Base-by-base conservation (phyloP, 2,329 filamentous ascomycete species). In the Cladosporium colombiae region DNA sequence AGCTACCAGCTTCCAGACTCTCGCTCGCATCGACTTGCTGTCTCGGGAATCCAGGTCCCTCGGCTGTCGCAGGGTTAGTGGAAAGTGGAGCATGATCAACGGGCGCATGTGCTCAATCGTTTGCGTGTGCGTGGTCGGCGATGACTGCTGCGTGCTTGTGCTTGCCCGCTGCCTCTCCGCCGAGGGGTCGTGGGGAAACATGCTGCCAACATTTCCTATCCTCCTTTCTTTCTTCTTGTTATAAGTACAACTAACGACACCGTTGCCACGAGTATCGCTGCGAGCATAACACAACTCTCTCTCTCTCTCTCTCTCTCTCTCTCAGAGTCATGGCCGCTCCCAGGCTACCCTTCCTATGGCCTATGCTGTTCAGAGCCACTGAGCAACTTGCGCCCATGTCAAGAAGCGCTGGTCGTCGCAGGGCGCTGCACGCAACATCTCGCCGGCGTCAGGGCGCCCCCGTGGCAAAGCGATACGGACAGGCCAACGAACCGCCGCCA, bases 281-380 rank as follows among this genome's bases (percentile, higher is more conserved):
- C 53, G 29, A 23, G 21, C 53, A 25, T 37, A 25, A 37, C 55
- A 37, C 23, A n/a, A n/a, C n/a, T 60, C 25, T 35, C 27, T 50
- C 33, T 11, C 46, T 2, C 44, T 23, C 60, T 23, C 60, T 60
- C 25, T 27, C 44, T 35, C 35, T 18, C 49, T 3, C 44, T 23
- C 60, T 23, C 60, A 40, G 50, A 6, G 46, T 8, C 60, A 63
- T 63, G 60, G 60, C 82, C 81, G 77, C 80, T 21, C 81, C 81
- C 16, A 78, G 78, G 52, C 71, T 83, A 55, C 78, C 79, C 29
- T 82, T 82, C 69, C 74, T 83, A 50, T 83, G 81, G 78, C 81
- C 81, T 0, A 77, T 79, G 71, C 74, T 83, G 55, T 81, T 77
- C 61, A 77, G 75, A 56, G 73, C 78, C 1, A 68, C 72, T 8